These are phyloP conservation scores for Moesziomyces sp. DNA, from an alignment of 1,284 basidiomycete genomes.

Conservation along the genomic window DNA sequence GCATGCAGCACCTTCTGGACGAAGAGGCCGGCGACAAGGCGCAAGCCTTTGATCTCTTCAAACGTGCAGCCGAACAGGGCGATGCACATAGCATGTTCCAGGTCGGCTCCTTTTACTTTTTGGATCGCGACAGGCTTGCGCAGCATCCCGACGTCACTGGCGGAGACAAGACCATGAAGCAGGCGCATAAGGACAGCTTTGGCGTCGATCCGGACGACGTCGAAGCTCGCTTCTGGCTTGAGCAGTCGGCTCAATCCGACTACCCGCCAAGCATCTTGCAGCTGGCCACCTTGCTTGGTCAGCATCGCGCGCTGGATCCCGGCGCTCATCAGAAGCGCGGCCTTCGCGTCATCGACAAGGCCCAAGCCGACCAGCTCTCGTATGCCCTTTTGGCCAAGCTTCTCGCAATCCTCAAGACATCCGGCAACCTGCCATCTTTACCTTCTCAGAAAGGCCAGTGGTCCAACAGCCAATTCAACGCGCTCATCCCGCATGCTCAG, in stretches of 20 bases:
- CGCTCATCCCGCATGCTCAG: slow-evolving; percentile 39
- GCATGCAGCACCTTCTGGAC: slow-evolving; percentile 27
- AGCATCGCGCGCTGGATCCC: slow-evolving; percentile 33
- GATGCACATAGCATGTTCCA: slow-evolving; percentile 61
- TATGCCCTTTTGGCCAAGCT: slow-evolving; percentile 44
- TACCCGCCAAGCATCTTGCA: slow-evolving; percentile 44
- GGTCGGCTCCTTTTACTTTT: slow-evolving; percentile 54
- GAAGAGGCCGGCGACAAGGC: slow-evolving; percentile 19
- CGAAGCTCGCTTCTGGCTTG: slow-evolving; percentile 55
- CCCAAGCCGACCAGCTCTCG: slow-evolving; percentile 38
- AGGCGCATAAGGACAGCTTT: slow-evolving; percentile 43
- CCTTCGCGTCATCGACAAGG: slow-evolving; percentile 20
- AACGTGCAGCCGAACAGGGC: slow-evolving; percentile 53
- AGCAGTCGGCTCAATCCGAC: slow-evolving; percentile 34
- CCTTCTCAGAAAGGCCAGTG: slow-evolving; percentile 45
- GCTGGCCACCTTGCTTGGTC: slow-evolving; percentile 33
- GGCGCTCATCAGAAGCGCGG: slow-evolving; percentile 9
- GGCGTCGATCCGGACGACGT: slow-evolving; percentile 54
- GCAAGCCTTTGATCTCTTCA: slow-evolving; percentile 43
- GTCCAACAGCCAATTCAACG: slow-evolving; percentile 46
- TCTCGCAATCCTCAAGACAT: slow-evolving; percentile 44
- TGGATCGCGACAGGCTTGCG: slow-evolving; percentile 40
- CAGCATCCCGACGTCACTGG: slow-evolving; percentile 31
- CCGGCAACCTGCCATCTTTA: slow-evolving; percentile 39
- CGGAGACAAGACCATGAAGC: slow-evolving; percentile 40